Base-by-base conservation (phyloP, 1,284 basidiomycete genomes). In the Erythrobasidium hasegawianum region DNA sequence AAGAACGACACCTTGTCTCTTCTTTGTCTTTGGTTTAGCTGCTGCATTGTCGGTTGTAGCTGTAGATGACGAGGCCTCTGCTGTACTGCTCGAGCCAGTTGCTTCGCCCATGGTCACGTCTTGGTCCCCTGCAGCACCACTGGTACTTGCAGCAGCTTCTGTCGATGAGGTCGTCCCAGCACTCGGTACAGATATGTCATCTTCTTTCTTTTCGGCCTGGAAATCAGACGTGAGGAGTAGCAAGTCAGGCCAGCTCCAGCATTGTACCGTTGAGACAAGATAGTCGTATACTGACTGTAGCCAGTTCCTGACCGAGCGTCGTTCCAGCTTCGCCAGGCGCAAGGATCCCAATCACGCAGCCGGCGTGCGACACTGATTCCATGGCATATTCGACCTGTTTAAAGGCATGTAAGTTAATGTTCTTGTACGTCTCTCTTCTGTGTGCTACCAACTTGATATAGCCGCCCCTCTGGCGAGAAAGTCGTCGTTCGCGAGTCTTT, bases 1-100 rank as follows among this genome's bases (percentile, higher is more conserved):
- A n/a, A 98, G 83, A 1, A 97, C 93, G 41, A 98, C 90, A 0
- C 96, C 95, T 20, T 70, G 59, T 26, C 70, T 59, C 49, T 72
- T 70, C 56, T 71, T 71, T 20, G 60, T 68, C 38, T 71, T 69
- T 61, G 72, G 71, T 57, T 72, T 72, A 1, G 59, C 27, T 47
- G 43, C 16, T 5, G 5, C 14, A 8, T 8, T 47, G 13, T 43
- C 39, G 24, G n/a, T n/a, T n/a, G n/a, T n/a, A n/a, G n/a, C n/a
- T n/a, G n/a, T n/a, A n/a, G 62, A 50, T 4, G 62, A 26, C 45
- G 54, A 18, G 9, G 62, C 67, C 33, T 33, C 33, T 33, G 33
- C 33, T 33, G 33, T 33, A 33, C 33, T 33, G 33, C 33, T 33
- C 33, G 33, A 33, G 55, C 69, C 71, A 68, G 73, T 69, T 18